These are phyloP conservation scores for Schizopora paradoxa DNA, from an alignment of 1,284 basidiomycete genomes.

Conservation along the genomic window DNA sequence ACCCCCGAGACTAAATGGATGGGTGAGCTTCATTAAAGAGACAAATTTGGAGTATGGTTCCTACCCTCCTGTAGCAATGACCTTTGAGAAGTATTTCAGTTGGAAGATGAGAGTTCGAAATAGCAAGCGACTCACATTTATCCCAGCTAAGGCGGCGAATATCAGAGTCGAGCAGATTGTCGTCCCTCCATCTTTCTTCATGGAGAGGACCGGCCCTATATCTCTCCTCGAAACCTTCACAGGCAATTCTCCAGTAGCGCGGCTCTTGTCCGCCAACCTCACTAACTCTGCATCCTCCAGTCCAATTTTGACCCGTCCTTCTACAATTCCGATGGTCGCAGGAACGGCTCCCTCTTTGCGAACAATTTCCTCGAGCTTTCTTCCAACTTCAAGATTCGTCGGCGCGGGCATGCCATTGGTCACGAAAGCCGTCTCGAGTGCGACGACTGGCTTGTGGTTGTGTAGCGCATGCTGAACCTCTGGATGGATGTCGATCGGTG, in stretches of 20 bases:
- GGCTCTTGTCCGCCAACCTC: conserved; percentile 57
- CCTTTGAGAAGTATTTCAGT: conserved; percentile 33
- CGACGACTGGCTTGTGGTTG: conserved; percentile 55
- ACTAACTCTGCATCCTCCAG: conserved; percentile 64
- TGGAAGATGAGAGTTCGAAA: neutral
- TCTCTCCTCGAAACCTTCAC: conserved; percentile 89
- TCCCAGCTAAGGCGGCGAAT: conserved; percentile 76
- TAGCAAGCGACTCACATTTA: conserved; percentile 48
- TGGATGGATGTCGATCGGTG: conserved; percentile 58
- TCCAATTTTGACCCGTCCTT: conserved; percentile 85
- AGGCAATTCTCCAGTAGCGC: conserved; percentile 3
- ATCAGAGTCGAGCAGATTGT: conserved; percentile 89
- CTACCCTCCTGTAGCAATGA: conserved; percentile 80
- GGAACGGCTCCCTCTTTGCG: conserved; percentile 74
- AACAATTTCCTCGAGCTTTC: conserved; percentile 76
- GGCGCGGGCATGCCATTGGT: conserved; percentile 90
- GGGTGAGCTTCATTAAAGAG: neutral
- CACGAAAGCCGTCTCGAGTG: conserved; percentile 85
- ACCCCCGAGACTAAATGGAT: conserved; percentile 62
- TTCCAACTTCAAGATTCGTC: conserved; percentile 69
- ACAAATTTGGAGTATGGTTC: conserved; percentile 19
- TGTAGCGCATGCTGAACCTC: conserved; percentile 77
- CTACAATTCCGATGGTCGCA: conserved; percentile 86
- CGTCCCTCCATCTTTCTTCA: conserved; percentile 76
- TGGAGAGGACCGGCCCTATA: conserved; percentile 71